phyloP scores from a whole-genome alignment of 495 filamentous ascomycete species.

The Trichoderma reesei region DNA sequence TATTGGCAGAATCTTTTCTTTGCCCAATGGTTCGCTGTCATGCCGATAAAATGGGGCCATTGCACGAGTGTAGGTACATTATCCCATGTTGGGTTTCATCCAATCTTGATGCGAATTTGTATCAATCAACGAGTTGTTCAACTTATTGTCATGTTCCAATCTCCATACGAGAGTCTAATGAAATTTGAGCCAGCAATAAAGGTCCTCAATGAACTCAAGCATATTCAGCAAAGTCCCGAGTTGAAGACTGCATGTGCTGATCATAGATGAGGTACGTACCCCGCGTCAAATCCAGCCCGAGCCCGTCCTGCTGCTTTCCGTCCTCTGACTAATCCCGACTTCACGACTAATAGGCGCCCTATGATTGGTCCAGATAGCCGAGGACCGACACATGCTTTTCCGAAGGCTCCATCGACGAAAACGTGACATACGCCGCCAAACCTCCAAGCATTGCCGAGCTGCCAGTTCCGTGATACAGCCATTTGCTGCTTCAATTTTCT shows the following conservation, averaged over 20 bases:
- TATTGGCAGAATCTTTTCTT: background rate
- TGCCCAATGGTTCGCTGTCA: background rate
- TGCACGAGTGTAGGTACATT: too few relatives aligned
- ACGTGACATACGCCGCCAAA: background rate
- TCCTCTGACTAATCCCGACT: background rate
- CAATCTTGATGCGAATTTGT: too few relatives aligned
- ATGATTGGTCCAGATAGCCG: background rate
- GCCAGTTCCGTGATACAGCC: background rate
- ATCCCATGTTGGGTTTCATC: too few relatives aligned
- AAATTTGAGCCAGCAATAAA: too few relatives aligned
- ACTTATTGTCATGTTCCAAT: too few relatives aligned
- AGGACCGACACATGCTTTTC: background rate
- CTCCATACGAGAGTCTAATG: too few relatives aligned
- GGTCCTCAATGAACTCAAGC: too few relatives aligned
- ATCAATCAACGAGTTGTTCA: too few relatives aligned
- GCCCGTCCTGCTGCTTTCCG: background rate
- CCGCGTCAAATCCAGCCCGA: background rate
- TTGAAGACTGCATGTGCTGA: too few relatives aligned
- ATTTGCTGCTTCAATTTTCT: constrained; percentile 1
- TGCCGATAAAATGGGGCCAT: background rate
- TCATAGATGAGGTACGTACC: background rate
- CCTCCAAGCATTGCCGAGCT: background rate
- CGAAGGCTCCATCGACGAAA: background rate
- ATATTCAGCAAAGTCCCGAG: too few relatives aligned
- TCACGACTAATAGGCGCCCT: background rate